Percentiles rank a stretch among this genome's conserved stretches.
Evolutionary conservation across 768 basidiomycete species (phyloP).

Genomic region (Hypholoma sublateritium): DNA sequence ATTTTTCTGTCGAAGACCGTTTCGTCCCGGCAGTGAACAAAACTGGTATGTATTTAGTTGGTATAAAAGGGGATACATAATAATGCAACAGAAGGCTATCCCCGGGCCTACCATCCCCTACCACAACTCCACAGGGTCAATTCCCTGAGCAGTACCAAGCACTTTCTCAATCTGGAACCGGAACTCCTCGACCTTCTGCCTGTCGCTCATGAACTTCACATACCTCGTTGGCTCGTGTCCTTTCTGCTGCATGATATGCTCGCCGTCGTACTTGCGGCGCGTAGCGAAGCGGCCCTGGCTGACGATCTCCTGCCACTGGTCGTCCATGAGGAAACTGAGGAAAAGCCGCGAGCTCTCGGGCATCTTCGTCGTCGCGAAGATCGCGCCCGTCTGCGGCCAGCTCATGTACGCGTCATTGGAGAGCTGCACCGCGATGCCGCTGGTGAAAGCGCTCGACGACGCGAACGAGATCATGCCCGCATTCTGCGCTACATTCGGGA

Average conservation of each 20-base stretch:
- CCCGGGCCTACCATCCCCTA: no score
- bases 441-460: conserved; percentile 15
- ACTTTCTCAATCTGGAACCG: conserved; percentile 23
- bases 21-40: no score
- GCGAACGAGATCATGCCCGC: conserved; percentile 18
- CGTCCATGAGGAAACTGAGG: conserved; percentile 21
- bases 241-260: conserved; percentile 17
- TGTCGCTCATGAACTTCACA: conserved; percentile 18
- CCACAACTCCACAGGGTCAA: conserved; percentile 14
- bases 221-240: conserved; percentile 17
- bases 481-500: not conserved
- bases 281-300: conserved; percentile 16
- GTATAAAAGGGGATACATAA: no score
- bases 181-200: conserved; percentile 17
- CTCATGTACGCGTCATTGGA: conserved; percentile 19
- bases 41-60: no score
- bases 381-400: conserved; percentile 25
- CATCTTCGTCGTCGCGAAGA: conserved; percentile 16
- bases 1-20: no score
- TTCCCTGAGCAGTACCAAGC: conserved; percentile 18
- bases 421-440: conserved; percentile 7
- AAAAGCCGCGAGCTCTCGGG: conserved; percentile 23
- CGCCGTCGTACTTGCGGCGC: conserved; percentile 14
- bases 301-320: conserved; percentile 19
- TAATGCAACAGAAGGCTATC: no score